Conservation (phyloP, 345 rosid genomes). For the Aethionema arabicum region DNA sequence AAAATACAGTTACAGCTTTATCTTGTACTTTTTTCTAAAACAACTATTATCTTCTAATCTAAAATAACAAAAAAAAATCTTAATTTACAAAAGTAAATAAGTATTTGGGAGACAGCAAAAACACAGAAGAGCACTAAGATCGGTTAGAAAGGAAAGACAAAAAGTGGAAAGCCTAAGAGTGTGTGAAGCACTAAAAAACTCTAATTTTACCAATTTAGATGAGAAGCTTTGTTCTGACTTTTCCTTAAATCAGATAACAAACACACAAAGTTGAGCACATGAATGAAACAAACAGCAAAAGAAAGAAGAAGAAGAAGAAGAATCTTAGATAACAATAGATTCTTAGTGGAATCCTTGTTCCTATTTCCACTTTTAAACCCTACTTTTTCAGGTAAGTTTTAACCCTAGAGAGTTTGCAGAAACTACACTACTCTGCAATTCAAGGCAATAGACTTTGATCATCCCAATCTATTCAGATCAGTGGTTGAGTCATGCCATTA, state of each 20-base stretch:
- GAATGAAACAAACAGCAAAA: background rate
- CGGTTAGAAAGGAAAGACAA: constrained; percentile 37
- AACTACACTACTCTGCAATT: no score
- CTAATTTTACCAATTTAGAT: constrained; percentile 26
- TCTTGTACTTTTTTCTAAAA: constrained; percentile 31
- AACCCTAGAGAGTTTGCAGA: no score
- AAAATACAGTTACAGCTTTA: constrained; percentile 27
- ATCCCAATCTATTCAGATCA: constrained; percentile 1
- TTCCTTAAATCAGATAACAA: constrained; percentile 29
- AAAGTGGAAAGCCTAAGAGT: constrained; percentile 27
- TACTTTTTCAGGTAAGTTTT: background rate
- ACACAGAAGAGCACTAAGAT: constrained; percentile 32
- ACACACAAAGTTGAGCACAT: constrained; percentile 24
- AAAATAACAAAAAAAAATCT: background rate
- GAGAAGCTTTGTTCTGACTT: constrained; percentile 28
- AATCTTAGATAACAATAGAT: constrained; percentile 20
- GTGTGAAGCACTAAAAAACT: constrained; percentile 29
- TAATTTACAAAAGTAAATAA: constrained; percentile 15
- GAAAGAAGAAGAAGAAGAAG: constrained; percentile 20
- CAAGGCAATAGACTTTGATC: no score
- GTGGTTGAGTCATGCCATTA: constrained; percentile 6
- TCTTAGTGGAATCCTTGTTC: constrained; percentile 14
- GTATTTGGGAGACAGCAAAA: constrained; percentile 29
- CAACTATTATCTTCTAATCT: constrained; percentile 23
- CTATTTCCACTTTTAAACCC: background rate